Percentiles rank a stretch among this genome's conserved stretches.
phyloP scores from a whole-genome alignment of 2,329 filamentous ascomycete species.

The Exophiala alcalophila region DNA sequence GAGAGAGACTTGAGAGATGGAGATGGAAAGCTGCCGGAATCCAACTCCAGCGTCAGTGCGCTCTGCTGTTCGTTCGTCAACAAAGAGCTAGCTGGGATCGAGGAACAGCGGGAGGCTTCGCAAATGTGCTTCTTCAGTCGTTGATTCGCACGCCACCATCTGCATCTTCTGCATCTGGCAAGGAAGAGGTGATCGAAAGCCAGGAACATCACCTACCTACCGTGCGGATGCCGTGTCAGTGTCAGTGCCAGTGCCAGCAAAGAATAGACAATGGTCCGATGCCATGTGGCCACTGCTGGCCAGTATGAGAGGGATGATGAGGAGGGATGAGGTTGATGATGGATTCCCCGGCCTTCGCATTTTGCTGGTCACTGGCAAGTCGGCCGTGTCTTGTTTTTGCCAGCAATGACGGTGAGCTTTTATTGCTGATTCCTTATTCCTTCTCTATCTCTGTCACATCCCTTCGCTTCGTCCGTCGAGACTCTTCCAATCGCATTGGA shows the following conservation, averaged over 20 bases:
- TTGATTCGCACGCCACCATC: constrained; percentile 18
- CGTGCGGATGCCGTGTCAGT: not conserved
- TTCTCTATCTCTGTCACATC: constrained; percentile 5
- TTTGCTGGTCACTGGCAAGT: not conserved
- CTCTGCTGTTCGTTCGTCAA: constrained; percentile 1
- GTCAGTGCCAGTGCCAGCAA: constrained; percentile 1
- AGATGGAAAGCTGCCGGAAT: constrained; percentile 14
- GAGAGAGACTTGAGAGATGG: too few relatives aligned
- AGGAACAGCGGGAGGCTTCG: too few relatives aligned
- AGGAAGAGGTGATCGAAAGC: constrained; percentile 19
- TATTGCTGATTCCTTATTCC: constrained; percentile 8
- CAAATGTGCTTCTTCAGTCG: constrained; percentile 11
- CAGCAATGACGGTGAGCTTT: constrained; percentile 18
- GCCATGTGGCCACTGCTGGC: constrained; percentile 28
- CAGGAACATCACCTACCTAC: constrained; percentile 24
- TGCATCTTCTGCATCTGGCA: constrained; percentile 21
- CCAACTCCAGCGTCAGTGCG: constrained; percentile 9
- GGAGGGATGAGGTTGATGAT: constrained; percentile 6
- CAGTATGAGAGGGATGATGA: constrained; percentile 7
- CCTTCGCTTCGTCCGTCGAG: constrained; percentile 9
- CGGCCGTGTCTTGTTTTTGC: not conserved
- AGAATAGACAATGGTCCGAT: constrained; percentile 5
- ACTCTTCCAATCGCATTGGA: constrained; percentile 5
- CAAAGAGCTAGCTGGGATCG: not conserved
- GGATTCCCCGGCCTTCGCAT: constrained; percentile 3